Evolutionary conservation across 495 filamentous ascomycete species (phyloP).

Genomic region (Letharia lupina): DNA sequence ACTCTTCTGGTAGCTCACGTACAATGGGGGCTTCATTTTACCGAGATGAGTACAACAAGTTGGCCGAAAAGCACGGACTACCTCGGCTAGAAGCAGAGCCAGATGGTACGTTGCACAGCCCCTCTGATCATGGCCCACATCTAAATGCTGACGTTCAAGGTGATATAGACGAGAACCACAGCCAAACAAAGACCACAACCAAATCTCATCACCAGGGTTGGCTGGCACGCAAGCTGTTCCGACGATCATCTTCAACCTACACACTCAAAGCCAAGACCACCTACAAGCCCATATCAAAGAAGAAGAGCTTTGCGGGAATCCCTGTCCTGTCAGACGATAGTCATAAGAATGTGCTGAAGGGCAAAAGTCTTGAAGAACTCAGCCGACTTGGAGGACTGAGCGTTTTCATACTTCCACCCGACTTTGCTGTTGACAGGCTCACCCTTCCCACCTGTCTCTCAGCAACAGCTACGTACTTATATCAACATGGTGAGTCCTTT

Average conservation of each 20-base stretch:
- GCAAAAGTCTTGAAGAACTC: constrained; percentile 53
- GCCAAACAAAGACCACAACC: constrained; percentile 6
- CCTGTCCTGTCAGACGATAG: constrained; percentile 34
- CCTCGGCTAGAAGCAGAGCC: constrained; percentile 11
- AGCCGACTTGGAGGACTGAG: constrained; percentile 68
- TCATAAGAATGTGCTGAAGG: constrained; percentile 45
- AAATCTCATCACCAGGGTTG: constrained; percentile 24
- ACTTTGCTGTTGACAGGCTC: constrained; percentile 56
- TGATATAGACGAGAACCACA: constrained; percentile 4
- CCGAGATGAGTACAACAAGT: constrained; percentile 45
- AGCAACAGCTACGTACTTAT: constrained; percentile 57
- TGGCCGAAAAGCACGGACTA: constrained; percentile 37
- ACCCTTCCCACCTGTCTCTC: constrained; percentile 68
- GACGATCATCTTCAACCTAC: constrained; percentile 27
- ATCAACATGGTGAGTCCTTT: constrained; percentile 52
- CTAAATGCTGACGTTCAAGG: not conserved
- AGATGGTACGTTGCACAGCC: constrained; percentile 7
- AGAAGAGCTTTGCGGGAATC: constrained; percentile 22
- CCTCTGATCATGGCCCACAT: not conserved
- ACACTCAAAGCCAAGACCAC: constrained; percentile 26
- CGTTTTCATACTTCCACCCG: constrained; percentile 54
- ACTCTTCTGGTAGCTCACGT: constrained; percentile 26
- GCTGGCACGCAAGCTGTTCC: constrained; percentile 30
- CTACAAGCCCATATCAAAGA: constrained; percentile 19
- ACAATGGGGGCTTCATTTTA: constrained; percentile 33